Base-by-base conservation (phyloP, 306 rosid species). In the Inga laurina region DNA sequence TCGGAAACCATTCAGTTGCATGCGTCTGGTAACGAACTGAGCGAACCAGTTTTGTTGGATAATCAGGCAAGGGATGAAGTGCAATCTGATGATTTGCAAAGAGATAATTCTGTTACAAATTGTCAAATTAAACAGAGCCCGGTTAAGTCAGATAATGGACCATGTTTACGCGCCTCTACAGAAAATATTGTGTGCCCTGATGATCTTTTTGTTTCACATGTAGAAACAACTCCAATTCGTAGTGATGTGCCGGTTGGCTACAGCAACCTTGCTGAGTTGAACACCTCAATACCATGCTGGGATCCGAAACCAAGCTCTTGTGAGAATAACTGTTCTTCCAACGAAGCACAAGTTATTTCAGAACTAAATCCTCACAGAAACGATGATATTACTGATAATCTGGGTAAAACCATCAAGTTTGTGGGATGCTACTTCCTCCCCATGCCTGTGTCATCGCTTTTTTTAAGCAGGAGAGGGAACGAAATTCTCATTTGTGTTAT, bases 371-470 rank as follows among this genome's bases (percentile, higher is more conserved):
- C 88, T 74, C 66, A 64, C 37, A 71, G 82, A 73, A 87, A 46
- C 64, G 64, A 74, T 79, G 91, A 87, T 70, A 84, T 68, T 35
- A 74, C 84, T 81, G 83, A 81, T 59, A 88, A 89, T 82, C 85
- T 85, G 65, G 72, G 77, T 2, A 81, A 91, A 72, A 72, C 87
- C 81, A 81, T 90, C 79, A 82, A 84, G 87, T 83, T 91, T 82
- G 88, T 93, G 79, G 98, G 98, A 67, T 72, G 92, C 88, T 95
- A 95, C 89, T 59, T 81, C 71, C 98, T 89, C 82, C 95, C 95
- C 8, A 78, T 85, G 89, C 94, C 95, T 61, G 93, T 95, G 74
- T 86, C 93, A 52, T 90, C 93, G 27, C 45, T 88, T 62, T 62
- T 90, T 82, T 74, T 95, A 85, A 79, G 85, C 76, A 87, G 87